phyloP scores from a whole-genome alignment of 192 early-diverging fungal species.

The Cetraspora pellucida region DNA sequence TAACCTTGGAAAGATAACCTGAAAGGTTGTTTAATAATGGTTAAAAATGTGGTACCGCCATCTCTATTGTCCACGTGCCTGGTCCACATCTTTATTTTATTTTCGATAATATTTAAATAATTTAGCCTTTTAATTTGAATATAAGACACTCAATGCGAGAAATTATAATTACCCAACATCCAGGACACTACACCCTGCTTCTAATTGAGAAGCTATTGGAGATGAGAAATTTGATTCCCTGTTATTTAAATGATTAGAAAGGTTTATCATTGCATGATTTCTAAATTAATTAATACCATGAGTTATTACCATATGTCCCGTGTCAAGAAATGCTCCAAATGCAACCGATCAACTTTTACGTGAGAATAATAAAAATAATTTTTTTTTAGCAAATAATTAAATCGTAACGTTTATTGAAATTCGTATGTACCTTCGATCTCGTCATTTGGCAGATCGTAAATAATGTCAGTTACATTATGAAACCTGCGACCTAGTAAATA shows the following conservation, averaged over 20 bases:
- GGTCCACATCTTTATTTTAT: neutral
- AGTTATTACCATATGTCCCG: neutral
- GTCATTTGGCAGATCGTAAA: slow-evolving; percentile 29
- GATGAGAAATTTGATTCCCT: slow-evolving; percentile 27
- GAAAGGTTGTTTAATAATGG: too few species aligned
- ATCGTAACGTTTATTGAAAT: neutral
- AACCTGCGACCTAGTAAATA: slow-evolving; percentile 2
- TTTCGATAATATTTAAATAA: neutral
- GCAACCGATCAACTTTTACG: slow-evolving; percentile 1
- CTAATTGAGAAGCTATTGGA: slow-evolving; percentile 25
- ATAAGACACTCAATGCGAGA: neutral
- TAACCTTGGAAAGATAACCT: too few species aligned
- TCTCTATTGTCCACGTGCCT: slow-evolving; percentile 6
- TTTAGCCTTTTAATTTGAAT: neutral
- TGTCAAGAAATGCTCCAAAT: slow-evolving; percentile 12
- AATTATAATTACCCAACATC: slow-evolving; percentile 34
- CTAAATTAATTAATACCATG: neutral
- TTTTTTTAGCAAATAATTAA: neutral
- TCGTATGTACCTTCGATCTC: neutral
- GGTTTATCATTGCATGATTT: neutral
- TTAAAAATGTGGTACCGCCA: neutral
- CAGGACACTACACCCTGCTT: slow-evolving; percentile 20
- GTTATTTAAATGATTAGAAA: neutral
- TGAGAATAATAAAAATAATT: neutral
- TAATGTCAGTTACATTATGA: neutral